These are phyloP conservation scores for Soucietia sequanensis DNA, from an alignment of 805 yeast genomes.

Conservation along the genomic window DNA sequence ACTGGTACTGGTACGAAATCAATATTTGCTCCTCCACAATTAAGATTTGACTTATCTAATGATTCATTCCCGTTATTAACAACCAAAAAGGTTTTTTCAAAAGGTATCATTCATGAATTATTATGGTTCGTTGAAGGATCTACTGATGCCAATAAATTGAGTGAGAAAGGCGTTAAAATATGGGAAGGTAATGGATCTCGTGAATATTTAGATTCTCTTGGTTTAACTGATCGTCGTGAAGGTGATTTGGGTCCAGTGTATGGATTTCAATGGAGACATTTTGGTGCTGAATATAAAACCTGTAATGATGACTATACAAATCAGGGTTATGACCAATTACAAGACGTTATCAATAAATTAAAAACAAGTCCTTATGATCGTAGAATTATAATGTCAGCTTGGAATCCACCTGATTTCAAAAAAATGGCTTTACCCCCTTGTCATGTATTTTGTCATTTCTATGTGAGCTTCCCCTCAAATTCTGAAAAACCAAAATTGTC, in stretches of 20 bases:
- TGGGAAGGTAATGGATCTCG: slow-evolving; percentile 99
- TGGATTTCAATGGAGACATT: slow-evolving; percentile 99
- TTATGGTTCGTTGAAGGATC: slow-evolving; percentile 91
- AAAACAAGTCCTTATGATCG: slow-evolving; percentile 92
- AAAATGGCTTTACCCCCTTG: slow-evolving; percentile 99
- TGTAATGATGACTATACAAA: slow-evolving; percentile 87
- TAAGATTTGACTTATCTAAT: slow-evolving; percentile 73
- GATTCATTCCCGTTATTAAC: slow-evolving; percentile 85
- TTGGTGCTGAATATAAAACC: slow-evolving; percentile 88
- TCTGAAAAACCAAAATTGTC: slow-evolving; percentile 59
- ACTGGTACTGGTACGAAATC: slow-evolving; percentile 97
- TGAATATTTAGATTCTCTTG: slow-evolving; percentile 81
- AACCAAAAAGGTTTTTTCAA: slow-evolving; percentile 87
- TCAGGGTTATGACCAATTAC: slow-evolving; percentile 87
- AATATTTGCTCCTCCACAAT: slow-evolving; percentile 93
- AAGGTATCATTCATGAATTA: slow-evolving; percentile 85
- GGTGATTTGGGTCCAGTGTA: slow-evolving; percentile 98
- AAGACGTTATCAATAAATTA: slow-evolving; percentile 72
- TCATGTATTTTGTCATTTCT: slow-evolving; percentile 94
- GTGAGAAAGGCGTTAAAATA: slow-evolving; percentile 86
- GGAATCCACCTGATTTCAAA: slow-evolving; percentile 96
- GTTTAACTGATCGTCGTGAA: slow-evolving; percentile 74
- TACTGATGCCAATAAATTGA: slow-evolving; percentile 79
- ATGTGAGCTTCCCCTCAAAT: slow-evolving; percentile 72
- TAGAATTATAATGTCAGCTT: slow-evolving; percentile 90